phyloP scores from a whole-genome alignment of 192 early-diverging fungal species.

The Rhizophagus clarus region DNA sequence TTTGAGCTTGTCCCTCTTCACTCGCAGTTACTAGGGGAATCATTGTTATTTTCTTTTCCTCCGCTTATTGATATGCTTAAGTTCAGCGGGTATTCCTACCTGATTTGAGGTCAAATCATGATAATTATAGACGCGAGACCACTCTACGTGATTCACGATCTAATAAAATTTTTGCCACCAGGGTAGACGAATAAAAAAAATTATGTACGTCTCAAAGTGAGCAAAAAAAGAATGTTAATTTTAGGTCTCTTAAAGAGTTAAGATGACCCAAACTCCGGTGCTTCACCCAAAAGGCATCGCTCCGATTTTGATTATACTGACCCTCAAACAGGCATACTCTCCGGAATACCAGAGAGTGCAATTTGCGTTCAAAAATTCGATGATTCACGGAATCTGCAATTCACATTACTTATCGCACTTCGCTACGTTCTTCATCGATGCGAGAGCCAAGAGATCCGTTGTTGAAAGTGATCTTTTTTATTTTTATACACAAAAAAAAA shows the following conservation, averaged over 20 bases:
- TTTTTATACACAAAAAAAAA: background rate
- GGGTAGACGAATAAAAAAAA: no score
- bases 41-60: constrained; percentile 83
- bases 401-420: constrained; percentile 75
- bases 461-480: constrained; percentile 8
- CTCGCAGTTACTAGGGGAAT: constrained; percentile 58
- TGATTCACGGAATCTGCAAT: constrained; percentile 69
- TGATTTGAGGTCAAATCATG: no score
- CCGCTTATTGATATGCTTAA: no score
- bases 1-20: constrained; percentile 75
- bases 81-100: no score
- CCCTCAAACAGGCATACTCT: constrained; percentile 63
- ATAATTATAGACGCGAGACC: no score
- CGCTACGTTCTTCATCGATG: constrained; percentile 77
- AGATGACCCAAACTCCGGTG: no score
- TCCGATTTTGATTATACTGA: constrained; percentile 28
- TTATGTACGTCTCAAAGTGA: no score
- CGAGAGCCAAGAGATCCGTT: constrained; percentile 30
- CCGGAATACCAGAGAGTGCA: constrained; percentile 51
- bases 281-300: no score
- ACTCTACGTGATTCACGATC: no score
- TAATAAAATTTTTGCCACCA: no score
- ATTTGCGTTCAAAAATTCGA: constrained; percentile 73
- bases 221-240: constrained; percentile 19
- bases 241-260: no score